Percentiles rank a stretch among this genome's conserved stretches.
Evolutionary conservation across 2,329 filamentous ascomycete genomes (phyloP).

Genomic region (Teratosphaeria destructans): DNA sequence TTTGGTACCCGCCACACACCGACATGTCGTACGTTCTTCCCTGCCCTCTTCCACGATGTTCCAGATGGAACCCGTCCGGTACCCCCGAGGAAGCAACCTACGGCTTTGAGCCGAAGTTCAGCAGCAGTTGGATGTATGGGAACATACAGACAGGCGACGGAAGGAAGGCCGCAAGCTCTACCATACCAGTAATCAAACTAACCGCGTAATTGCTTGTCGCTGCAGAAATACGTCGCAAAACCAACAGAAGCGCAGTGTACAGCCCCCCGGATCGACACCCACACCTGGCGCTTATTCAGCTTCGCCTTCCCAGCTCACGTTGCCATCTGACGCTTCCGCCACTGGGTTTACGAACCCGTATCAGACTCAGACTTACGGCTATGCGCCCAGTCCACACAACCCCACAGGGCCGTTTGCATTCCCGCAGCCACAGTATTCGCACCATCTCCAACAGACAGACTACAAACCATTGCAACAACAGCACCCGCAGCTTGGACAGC

Average conservation of each 20-base stretch:
- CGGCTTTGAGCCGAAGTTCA: constrained; percentile 1
- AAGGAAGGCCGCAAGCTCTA: not conserved
- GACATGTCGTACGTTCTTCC: constrained; percentile 21
- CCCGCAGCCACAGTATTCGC: constrained; percentile 17
- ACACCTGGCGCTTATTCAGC: constrained; percentile 26
- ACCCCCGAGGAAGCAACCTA: not conserved
- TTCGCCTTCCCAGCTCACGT: constrained; percentile 26
- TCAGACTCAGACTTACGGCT: constrained; percentile 16
- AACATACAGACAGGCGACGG: not conserved
- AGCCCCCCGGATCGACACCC: constrained; percentile 25
- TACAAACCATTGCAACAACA: constrained; percentile 24
- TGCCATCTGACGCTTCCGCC: constrained; percentile 19
- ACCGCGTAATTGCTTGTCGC: not conserved
- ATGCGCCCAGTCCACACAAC: constrained; percentile 19
- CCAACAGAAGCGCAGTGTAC: constrained; percentile 33
- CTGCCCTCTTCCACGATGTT: constrained; percentile 1
- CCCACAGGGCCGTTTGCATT: constrained; percentile 18
- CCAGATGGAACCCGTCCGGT: not conserved
- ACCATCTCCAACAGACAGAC: constrained; percentile 22
- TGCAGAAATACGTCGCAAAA: constrained; percentile 30
- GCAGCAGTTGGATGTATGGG: not conserved
- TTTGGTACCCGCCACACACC: constrained; percentile 1
- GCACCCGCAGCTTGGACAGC: constrained; percentile 20
- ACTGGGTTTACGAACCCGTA: constrained; percentile 19
- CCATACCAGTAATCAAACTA: not conserved